Evolutionary conservation across 257 asterid genomes (phyloP).

Genomic region (Fraxinus pennsylvanica): DNA sequence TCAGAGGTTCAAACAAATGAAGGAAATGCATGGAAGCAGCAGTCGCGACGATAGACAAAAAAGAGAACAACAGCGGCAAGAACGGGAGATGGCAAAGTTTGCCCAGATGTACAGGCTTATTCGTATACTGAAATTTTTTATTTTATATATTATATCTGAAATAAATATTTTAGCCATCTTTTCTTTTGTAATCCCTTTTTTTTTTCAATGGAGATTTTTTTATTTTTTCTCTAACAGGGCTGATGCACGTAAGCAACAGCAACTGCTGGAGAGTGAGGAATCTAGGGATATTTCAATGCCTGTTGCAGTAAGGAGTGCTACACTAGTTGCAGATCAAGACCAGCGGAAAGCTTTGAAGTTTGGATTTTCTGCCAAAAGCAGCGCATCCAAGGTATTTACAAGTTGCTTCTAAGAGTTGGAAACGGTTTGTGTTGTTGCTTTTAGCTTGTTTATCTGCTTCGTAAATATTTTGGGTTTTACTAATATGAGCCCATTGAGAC

Average conservation of each 20-base stretch:
- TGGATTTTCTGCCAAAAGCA: slow-evolving; percentile 82
- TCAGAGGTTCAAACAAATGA: slow-evolving; percentile 97
- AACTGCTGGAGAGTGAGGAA: slow-evolving; percentile 66
- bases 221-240: slow-evolving; percentile 55
- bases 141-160: background rate
- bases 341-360: slow-evolving; percentile 85
- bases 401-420: slow-evolving; percentile 10
- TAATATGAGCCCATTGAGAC: slow-evolving; percentile 1
- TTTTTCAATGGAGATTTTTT: slow-evolving; percentile 1
- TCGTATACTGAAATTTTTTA: slow-evolving; percentile 15
- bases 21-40: slow-evolving; percentile 98
- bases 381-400: slow-evolving; percentile 56
- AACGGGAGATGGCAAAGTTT: slow-evolving; percentile 89
- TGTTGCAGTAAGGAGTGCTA: slow-evolving; percentile 52
- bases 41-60: slow-evolving; percentile 93
- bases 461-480: background rate
- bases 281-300: slow-evolving; percentile 34
- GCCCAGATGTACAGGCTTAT: slow-evolving; percentile 60
- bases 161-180: background rate
- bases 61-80: slow-evolving; percentile 92
- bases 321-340: slow-evolving; percentile 87
- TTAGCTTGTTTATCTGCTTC: background rate
- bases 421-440: background rate
- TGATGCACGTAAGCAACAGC: slow-evolving; percentile 66
- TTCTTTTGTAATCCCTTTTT: background rate